Base-by-base conservation (phyloP, 768 basidiomycete species). In the Boletellus emodensis region DNA sequence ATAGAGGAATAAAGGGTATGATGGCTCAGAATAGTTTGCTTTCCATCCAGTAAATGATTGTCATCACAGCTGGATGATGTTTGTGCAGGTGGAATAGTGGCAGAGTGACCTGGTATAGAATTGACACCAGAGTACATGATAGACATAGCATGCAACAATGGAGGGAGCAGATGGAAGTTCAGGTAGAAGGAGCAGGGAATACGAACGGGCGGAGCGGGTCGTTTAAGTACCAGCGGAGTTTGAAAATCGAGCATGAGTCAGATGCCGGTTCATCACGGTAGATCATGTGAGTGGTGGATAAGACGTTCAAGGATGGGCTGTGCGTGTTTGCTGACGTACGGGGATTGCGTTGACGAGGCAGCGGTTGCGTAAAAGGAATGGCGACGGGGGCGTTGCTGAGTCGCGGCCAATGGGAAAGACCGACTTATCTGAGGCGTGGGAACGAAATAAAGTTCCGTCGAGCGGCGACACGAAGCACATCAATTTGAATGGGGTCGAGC, bases 401-500 rank as follows among this genome's bases (percentile, higher is more conserved):
- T 12, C 13, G 42, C 18, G 30, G 36, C 36, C 32, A n/a, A 20
- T 7, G 34, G 9, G 34, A 12, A 7, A n/a, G 15, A 17, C n/a
- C 34, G 44, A 10, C 30, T 24, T 18, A 33, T 18, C n/a, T 50
- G 41, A 28, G 32, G 50, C 33, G 52, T 52, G 61, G 34, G 52
- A 61, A 42, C 48, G 3, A 36, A 55, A 34, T 51, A 64, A 18
- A 32, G 62, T 61, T 62, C 37, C n/a, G 48, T 52, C 37, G 40
- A 40, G 36, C 2, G 32, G 32, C 14, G 24, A 41, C 9, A 42
- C 39, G 15, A 46, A 40, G 38, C 48, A 28, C 52, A 40, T 28
- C 43, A 61, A 62, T 62, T 62, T 62, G 62, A 62, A 61, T 63
- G 61, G 32, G 6, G 14, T 46, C 33, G 53, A 61, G 49, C 36